A percentile compares a stretch with the other conserved stretches of the same genome.
These are phyloP conservation scores for Pichia kluyveri DNA, from an alignment of 805 yeast species.

Conservation along the genomic window DNA sequence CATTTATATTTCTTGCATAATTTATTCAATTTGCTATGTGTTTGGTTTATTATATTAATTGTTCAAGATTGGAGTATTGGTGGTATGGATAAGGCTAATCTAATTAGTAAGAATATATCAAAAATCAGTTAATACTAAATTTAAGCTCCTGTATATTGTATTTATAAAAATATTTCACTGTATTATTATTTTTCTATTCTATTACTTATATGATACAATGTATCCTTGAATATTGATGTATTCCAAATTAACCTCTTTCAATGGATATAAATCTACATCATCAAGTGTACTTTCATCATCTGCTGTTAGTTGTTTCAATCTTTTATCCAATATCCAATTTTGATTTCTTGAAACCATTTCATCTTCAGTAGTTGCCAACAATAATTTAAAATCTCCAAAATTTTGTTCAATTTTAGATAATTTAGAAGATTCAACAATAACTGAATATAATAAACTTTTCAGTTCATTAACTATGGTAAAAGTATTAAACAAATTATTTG, in stretches of 20 bases:
- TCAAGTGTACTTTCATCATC: slow-evolving; percentile 5
- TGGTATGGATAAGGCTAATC: neutral
- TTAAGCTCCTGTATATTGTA: too few relatives aligned
- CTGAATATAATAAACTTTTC: slow-evolving; percentile 18
- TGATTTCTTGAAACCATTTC: slow-evolving; percentile 7
- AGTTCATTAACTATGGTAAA: slow-evolving; percentile 16
- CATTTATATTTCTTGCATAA: slow-evolving; percentile 83
- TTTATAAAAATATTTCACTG: too few relatives aligned
- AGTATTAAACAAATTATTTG: neutral
- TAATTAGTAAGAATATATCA: neutral
- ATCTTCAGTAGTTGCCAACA: slow-evolving; percentile 15
- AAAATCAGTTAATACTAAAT: slow-evolving; percentile 1
- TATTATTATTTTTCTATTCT: too few relatives aligned
- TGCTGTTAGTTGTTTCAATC: neutral
- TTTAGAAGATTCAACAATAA: slow-evolving; percentile 15
- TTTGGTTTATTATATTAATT: slow-evolving; percentile 33
- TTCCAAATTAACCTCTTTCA: slow-evolving; percentile 19
- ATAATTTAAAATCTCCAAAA: slow-evolving; percentile 14
- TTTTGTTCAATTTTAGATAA: neutral
- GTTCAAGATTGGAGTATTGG: slow-evolving; percentile 20
- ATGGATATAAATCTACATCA: slow-evolving; percentile 11
- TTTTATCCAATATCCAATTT: slow-evolving; percentile 20
- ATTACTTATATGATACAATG: slow-evolving; percentile 6
- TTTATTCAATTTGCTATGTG: slow-evolving; percentile 54
- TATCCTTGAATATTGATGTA: slow-evolving; percentile 21